Evolutionary conservation across 768 basidiomycete species (phyloP), one percentile per base, ranked within the genome.

Genomic region (Suillus ampliporus): DNA sequence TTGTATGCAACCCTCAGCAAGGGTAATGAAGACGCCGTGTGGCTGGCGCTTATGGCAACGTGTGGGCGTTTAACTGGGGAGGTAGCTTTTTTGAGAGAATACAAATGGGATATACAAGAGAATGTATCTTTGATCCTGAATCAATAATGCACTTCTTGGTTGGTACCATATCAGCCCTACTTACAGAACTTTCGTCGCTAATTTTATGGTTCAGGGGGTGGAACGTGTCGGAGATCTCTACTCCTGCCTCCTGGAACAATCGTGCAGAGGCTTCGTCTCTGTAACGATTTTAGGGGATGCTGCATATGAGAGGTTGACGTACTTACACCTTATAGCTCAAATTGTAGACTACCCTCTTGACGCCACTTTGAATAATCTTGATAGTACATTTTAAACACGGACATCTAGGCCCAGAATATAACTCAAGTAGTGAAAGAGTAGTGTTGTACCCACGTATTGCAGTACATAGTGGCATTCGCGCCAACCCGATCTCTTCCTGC

Each of bases 341-440:
- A 73, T 95, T 97, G 74, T 99, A 99, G 5, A 99, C 92, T 4
- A 99, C 97, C 61, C 89, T 89, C 63, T 85, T 89, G 21, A 99
- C 90, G 0, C 96, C 97, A 23, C 89, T 91, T 72, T 99, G 97
- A 31, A 98, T 95, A 67, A 99, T 98, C 75, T 99, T 99, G 77
- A 98, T 89, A 0, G 96, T 94, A 72, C 97, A 99, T 66, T 86
- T 89, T n/a, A 99, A 80, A 73, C 97, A 99, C 0, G 97, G 97
- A 69, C 97, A 99, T n/a, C 96, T 99, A 71, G 19, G 46, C 41
- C 44, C 26, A 52, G 46, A 51, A 47, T 48, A 57, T 62, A 60
- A 58, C 34, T 46, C 58, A 35, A 10, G 47, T 61, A 35, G 1
- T 53, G 60, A 62, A 35, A 43, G 31, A 58, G 53, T 35, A 46